Conservation (phyloP, 306 rosid genomes). For the Vigna radiata region DNA sequence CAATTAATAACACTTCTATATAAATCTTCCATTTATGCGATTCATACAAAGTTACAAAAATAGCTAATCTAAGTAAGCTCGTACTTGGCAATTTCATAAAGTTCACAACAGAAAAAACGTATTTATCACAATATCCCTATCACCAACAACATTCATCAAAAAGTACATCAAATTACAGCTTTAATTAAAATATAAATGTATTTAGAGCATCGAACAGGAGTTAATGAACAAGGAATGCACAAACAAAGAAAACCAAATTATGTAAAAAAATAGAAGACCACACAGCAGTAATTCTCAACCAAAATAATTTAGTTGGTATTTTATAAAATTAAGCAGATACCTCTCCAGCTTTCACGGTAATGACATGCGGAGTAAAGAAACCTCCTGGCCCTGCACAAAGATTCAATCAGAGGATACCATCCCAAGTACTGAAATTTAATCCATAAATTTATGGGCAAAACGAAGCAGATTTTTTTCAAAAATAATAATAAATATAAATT, state of each 20-base stretch:
- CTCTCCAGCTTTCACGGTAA: slow-evolving; percentile 82
- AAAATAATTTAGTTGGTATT: background rate
- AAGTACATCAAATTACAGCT: background rate
- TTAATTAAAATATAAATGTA: background rate
- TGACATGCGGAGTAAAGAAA: slow-evolving; percentile 65
- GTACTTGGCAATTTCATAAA: too few species aligned
- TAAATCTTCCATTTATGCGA: background rate
- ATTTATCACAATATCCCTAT: slow-evolving; percentile 1
- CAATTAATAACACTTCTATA: background rate
- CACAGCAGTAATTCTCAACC: background rate
- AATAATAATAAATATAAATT: background rate
- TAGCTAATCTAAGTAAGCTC: background rate
- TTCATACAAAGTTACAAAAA: slow-evolving; percentile 11
- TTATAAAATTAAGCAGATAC: slow-evolving; percentile 43
- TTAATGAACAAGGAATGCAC: background rate
- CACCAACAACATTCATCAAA: background rate
- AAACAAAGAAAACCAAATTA: background rate
- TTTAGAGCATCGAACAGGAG: background rate
- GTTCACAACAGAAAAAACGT: background rate
- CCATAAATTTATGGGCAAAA: background rate
- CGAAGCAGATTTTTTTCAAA: background rate
- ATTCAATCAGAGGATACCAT: slow-evolving; percentile 19
- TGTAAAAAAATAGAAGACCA: background rate
- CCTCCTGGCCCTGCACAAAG: slow-evolving; percentile 59
- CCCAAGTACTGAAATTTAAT: background rate